A percentile compares a stretch with the other conserved stretches of the same genome.
These are phyloP conservation scores for Syncephalastrum contaminatum DNA, from an alignment of 371 early-diverging fungal species.

Conservation along the genomic window DNA sequence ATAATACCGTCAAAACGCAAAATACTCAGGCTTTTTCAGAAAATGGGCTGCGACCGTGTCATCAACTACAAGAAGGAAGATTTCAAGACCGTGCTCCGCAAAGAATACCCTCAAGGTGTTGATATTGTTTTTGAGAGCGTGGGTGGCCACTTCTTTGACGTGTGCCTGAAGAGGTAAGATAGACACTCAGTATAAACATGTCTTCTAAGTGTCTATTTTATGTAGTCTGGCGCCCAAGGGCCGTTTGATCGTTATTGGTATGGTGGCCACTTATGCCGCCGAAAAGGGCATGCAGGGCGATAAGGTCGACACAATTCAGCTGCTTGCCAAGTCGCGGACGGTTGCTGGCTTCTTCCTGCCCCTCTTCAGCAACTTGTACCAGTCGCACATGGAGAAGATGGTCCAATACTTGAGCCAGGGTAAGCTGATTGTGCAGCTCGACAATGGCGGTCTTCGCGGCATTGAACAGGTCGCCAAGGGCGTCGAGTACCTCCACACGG, in stretches of 20 bases:
- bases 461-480: conserved; percentile 41
- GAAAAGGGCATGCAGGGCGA: conserved; percentile 41
- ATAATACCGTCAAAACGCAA: not conserved
- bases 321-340: conserved; percentile 53
- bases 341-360: conserved; percentile 63
- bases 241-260: conserved; percentile 63
- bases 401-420: conserved; percentile 27
- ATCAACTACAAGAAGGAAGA: conserved; percentile 54
- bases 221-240: conserved; percentile 46
- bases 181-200: not conserved
- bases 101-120: conserved; percentile 56
- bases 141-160: conserved; percentile 40
- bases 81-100: conserved; percentile 48
- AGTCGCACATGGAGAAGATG: conserved; percentile 37
- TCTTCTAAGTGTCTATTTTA: not conserved
- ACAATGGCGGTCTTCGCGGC: conserved; percentile 37
- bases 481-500: conserved; percentile 44
- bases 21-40: not conserved
- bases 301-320: conserved; percentile 42
- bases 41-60: conserved; percentile 44
- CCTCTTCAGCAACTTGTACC: conserved; percentile 18
- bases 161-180: conserved; percentile 37
- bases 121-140: conserved; percentile 56
- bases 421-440: conserved; percentile 42
- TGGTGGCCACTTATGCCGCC: conserved; percentile 43